Percentiles rank a stretch among this genome's conserved stretches.
phyloP scores from a whole-genome alignment of 352 stramenopile species.

The Pythium dissotocum region DNA sequence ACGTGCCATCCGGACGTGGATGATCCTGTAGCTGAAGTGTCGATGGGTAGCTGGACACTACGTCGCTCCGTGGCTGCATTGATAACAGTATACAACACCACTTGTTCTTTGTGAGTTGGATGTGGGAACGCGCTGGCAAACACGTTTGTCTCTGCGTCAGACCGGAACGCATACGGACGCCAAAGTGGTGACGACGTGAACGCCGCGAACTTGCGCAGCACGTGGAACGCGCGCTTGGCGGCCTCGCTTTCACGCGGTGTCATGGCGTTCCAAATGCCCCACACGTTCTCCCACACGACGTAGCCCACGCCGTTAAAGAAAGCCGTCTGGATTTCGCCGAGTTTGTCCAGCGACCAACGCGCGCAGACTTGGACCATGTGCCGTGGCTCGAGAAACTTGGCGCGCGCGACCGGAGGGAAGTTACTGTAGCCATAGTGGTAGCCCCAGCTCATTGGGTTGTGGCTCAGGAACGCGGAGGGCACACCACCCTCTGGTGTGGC shows the following conservation, averaged over 20 bases:
- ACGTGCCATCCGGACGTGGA: slow-evolving; percentile 27
- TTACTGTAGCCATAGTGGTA: slow-evolving; percentile 70
- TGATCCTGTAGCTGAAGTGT: slow-evolving; percentile 17
- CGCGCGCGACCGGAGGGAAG: slow-evolving; percentile 67
- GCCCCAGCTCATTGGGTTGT: slow-evolving; percentile 83
- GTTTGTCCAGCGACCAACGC: slow-evolving; percentile 77
- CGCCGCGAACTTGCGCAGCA: slow-evolving; percentile 59
- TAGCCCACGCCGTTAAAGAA: slow-evolving; percentile 89
- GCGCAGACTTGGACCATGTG: slow-evolving; percentile 86
- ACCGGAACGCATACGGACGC: slow-evolving; percentile 46
- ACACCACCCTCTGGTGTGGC: slow-evolving; percentile 69
- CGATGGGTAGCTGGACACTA: slow-evolving; percentile 41
- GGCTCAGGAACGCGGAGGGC: slow-evolving; percentile 52
- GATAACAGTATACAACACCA: slow-evolving; percentile 67
- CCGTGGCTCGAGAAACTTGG: slow-evolving; percentile 79
- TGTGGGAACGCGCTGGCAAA: slow-evolving; percentile 42
- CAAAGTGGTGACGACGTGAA: slow-evolving; percentile 47
- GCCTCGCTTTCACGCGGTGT: slow-evolving; percentile 69
- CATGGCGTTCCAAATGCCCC: slow-evolving; percentile 86
- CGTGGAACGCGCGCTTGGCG: slow-evolving; percentile 58
- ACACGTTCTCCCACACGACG: slow-evolving; percentile 89
- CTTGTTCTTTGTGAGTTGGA: slow-evolving; percentile 14
- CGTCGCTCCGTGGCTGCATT: slow-evolving; percentile 36
- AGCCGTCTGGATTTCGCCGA: slow-evolving; percentile 58
- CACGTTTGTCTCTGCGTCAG: slow-evolving; percentile 28